These are phyloP conservation scores for Elsinoe perseae DNA, from an alignment of 2,329 filamentous ascomycete genomes.

Conservation along the genomic window DNA sequence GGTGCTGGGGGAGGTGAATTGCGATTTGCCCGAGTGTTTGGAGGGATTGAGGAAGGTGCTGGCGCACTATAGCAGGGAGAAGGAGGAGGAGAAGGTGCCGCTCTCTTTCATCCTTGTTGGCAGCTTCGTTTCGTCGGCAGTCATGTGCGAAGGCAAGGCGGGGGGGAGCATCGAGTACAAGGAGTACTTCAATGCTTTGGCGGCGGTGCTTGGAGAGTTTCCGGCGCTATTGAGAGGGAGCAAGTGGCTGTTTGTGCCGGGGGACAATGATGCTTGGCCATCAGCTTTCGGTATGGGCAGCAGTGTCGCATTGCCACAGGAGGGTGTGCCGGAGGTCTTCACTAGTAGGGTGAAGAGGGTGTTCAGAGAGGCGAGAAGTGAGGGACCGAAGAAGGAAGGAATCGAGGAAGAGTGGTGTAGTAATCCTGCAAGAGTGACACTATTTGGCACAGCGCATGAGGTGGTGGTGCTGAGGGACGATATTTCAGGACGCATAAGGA, in stretches of 20 bases:
- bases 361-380: slow-evolving; percentile 70
- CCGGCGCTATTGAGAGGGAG: slow-evolving; percentile 68
- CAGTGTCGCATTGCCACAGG: slow-evolving; percentile 60
- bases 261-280: slow-evolving; percentile 96
- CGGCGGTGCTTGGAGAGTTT: slow-evolving; percentile 74
- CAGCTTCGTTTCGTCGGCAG: slow-evolving; percentile 62
- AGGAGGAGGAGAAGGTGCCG: slow-evolving; percentile 54
- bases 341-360: slow-evolving; percentile 76
- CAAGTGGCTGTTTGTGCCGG: slow-evolving; percentile 87
- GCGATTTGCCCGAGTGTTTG: slow-evolving; percentile 75
- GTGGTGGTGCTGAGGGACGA: slow-evolving; percentile 84
- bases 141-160: slow-evolving; percentile 57
- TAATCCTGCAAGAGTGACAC: slow-evolving; percentile 72
- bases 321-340: slow-evolving; percentile 76
- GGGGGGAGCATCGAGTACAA: slow-evolving; percentile 92
- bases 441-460: slow-evolving; percentile 85
- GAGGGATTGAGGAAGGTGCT: slow-evolving; percentile 76
- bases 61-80: slow-evolving; percentile 60
- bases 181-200: slow-evolving; percentile 85
- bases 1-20: slow-evolving; percentile 77
- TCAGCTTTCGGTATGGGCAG: slow-evolving; percentile 75
- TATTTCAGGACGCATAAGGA: slow-evolving; percentile 67
- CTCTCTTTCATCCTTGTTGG: slow-evolving; percentile 76
- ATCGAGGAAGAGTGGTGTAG: slow-evolving; percentile 71
- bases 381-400: slow-evolving; percentile 44